Base-by-base conservation (phyloP, 257 asterid genomes). In the Solanum microdontum region DNA sequence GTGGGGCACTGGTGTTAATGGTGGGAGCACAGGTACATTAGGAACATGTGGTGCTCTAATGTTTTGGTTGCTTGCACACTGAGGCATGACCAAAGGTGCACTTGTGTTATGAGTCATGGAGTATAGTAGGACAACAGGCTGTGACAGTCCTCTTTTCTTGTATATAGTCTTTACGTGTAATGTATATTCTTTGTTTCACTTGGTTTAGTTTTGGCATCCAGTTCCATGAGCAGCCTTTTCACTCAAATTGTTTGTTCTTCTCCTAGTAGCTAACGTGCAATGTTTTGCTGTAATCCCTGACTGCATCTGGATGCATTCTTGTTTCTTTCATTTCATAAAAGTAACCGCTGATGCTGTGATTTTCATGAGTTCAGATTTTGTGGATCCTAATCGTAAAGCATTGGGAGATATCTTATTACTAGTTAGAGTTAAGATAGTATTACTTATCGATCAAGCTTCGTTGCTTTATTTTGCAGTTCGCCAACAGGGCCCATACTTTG, bases 401-500 rank as follows among this genome's bases (percentile, higher is more conserved):
- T 36, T 36, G 32, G 6, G 3, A 21, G 32, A 3, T 36, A 75
- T 36, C 55, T 21, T 75, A 23, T 74, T 36, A 36, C 80, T 19
- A 33, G 80, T 73, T 73, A 19, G 11, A 23, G 21, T 51, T 37
- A 37, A 23, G 21, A 51, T 37, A 37, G 8, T 23, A 5, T 76
- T 37, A 23, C 68, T 80, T 28, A 45, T 80, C 11, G 12, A 45
- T 45, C 68, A 45, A 45, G 85, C 68, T 1, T 80, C 6, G 11
- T 80, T 6, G 40, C 85, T 45, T 80, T 36, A 80, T 45, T 32
- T 48, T 86, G 84, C 94, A 97, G 99, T 90, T 94, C 98, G 26
- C 93, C 95, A 45, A 90, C 96, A 8, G 98, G 98, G 51, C 98
- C 98, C 34, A 94, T 97, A 92, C 93, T 87, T 12, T 97, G 99